Evolutionary conservation across 805 yeast species (phyloP).

Genomic region (Candida ponderosae): DNA sequence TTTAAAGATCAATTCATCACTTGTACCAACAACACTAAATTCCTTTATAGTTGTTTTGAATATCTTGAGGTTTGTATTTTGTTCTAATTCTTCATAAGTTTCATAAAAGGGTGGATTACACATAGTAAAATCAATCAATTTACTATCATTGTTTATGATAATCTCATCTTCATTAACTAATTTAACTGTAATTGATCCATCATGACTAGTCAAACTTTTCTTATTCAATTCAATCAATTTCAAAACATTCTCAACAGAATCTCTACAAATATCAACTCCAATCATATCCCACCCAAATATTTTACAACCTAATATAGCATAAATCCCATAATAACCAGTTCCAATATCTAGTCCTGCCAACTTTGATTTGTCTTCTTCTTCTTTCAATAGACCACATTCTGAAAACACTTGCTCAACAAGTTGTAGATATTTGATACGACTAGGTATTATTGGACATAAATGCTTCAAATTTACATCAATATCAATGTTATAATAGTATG

Average conservation of each 20-base stretch:
- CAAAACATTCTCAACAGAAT: conserved; percentile 23
- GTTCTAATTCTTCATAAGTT: conserved; percentile 24
- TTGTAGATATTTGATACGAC: conserved; percentile 6
- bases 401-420: conserved; percentile 4
- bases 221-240: conserved; percentile 21
- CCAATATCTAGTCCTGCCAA: conserved; percentile 37
- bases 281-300: conserved; percentile 20
- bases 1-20: conserved; percentile 29
- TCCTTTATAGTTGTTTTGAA: too few species aligned
- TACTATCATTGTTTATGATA: conserved; percentile 1
- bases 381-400: conserved; percentile 4
- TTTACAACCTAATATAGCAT: conserved; percentile 31
- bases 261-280: conserved; percentile 35
- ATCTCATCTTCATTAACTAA: conserved; percentile 11
- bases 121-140: conserved; percentile 23
- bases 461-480: conserved; percentile 4
- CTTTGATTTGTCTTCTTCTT: not conserved
- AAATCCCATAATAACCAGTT: conserved; percentile 40
- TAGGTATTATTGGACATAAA: conserved; percentile 14
- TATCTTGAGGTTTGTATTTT: too few species aligned
- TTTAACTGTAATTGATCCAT: conserved; percentile 1
- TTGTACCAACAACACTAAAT: conserved; percentile 24
- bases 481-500: conserved; percentile 4
- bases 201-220: conserved; percentile 1
- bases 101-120: conserved; percentile 50